Evolutionary conservation across 805 yeast genomes (phyloP), one percentile per base, ranked within the genome.

Genomic region (Yarrowia sp.): DNA sequence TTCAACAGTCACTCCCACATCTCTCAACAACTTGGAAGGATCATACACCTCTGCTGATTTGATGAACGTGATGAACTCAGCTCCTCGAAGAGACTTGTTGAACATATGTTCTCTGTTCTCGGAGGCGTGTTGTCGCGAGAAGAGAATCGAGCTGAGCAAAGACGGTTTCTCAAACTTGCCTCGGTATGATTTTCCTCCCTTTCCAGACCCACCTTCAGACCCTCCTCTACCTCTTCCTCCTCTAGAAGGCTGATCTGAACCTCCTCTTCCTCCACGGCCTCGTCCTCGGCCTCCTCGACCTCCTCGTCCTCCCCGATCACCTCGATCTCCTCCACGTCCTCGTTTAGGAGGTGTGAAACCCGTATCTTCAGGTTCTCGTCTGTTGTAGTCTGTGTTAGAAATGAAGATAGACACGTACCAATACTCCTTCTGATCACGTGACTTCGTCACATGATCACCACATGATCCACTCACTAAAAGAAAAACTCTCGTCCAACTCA

Each of bases 21-120:
- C 61, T 15, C 6, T 39, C 13, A 55, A 18, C 38, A 55, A n/a
- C 31, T 55, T 55, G 6, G 61, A 55, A 4, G 61, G 61, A 33
- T 58, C 64, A 13, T 58, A 58, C 8, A 58, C 64, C 42, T 58
- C 64, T 6, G 51, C 42, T 1, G 51, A 43, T 15, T 58, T 58
- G 51, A 58, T 43, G 22, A 58, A 58, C 1, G 43, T 36, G 43
- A 58, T 58, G 42, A 35, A 33, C 35, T 58, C 51, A 7, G 64
- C 41, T 8, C 43, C 42, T n/a, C 64, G 64, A 22, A 55, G 47
- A 5, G 61, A 55, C 28, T 38, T 55, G 45, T 55, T 55, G 47
- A 39, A 55, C 61, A 55, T 41, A 47, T 55, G 61, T 41, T 55
- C 61, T 55, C 61, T 15, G 47, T 55, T 55, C 31, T 55, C 61